A percentile compares a stretch with the other conserved stretches of the same genome.
Evolutionary conservation across 2,329 filamentous ascomycete species (phyloP).

Genomic region (Microcyclospora tardicrescens): DNA sequence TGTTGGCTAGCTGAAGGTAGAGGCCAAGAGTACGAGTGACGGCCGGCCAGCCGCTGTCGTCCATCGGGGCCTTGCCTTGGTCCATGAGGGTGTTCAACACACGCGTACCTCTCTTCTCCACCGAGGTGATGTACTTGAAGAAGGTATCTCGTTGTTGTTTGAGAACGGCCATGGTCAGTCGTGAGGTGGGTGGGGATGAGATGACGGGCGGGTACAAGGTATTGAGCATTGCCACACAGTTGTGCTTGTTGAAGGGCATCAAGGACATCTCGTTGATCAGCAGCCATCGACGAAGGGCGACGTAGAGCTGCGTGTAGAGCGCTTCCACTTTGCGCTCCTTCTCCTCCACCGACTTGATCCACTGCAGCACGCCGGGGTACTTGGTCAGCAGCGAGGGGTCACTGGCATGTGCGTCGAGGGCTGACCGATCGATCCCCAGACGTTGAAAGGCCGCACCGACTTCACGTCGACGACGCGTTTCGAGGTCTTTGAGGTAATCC

Average conservation of each 20-base stretch:
- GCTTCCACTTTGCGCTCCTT: slow-evolving; percentile 41
- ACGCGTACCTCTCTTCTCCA: slow-evolving; percentile 42
- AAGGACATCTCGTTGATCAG: slow-evolving; percentile 53
- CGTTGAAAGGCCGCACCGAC: slow-evolving; percentile 41
- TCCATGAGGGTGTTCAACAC: slow-evolving; percentile 42
- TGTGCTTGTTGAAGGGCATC: slow-evolving; percentile 49
- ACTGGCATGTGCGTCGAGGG: slow-evolving; percentile 28
- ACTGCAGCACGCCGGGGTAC: slow-evolving; percentile 42
- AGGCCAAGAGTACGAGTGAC: slow-evolving; percentile 39
- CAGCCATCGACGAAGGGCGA: slow-evolving; percentile 51
- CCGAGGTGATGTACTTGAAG: slow-evolving; percentile 47
- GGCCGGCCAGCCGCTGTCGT: slow-evolving; percentile 44
- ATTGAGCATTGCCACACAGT: slow-evolving; percentile 56
- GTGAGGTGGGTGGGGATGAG: slow-evolving; percentile 35
- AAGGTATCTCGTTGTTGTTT: slow-evolving; percentile 47
- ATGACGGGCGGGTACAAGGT: slow-evolving; percentile 50
- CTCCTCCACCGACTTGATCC: slow-evolving; percentile 33
- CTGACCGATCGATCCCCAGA: slow-evolving; percentile 39
- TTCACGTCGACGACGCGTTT: slow-evolving; percentile 46
- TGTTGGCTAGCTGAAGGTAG: slow-evolving; percentile 46
- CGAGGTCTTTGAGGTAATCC: slow-evolving; percentile 53
- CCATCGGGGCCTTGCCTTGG: slow-evolving; percentile 38
- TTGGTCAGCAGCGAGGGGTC: slow-evolving; percentile 36
- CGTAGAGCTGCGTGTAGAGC: slow-evolving; percentile 48
- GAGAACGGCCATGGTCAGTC: slow-evolving; percentile 40